Conservation (phyloP, 2,329 filamentous ascomycete genomes). For the Aspergillus chevalieri region DNA sequence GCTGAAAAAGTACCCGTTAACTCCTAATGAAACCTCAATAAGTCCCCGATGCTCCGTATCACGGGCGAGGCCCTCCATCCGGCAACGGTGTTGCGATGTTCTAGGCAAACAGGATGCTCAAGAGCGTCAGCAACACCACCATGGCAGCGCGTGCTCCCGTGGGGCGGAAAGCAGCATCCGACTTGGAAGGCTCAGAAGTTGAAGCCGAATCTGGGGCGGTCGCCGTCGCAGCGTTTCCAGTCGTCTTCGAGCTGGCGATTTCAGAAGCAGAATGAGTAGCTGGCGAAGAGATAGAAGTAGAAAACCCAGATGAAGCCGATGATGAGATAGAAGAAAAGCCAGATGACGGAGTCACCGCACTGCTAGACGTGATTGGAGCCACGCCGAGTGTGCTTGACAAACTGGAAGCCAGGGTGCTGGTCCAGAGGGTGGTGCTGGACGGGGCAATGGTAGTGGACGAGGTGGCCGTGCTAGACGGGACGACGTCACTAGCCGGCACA, state of each 20-base stretch:
- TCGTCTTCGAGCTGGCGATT: background rate
- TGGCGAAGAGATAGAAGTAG: background rate
- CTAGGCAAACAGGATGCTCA: background rate
- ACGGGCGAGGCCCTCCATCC: background rate
- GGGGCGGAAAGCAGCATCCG: background rate
- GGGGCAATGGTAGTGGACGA: background rate
- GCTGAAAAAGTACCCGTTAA: background rate
- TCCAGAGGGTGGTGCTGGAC: background rate
- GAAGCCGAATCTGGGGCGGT: background rate
- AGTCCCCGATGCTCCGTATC: background rate
- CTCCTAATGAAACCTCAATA: background rate
- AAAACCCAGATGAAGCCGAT: background rate
- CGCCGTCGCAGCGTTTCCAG: background rate
- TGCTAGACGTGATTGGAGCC: background rate
- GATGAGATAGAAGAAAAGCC: background rate
- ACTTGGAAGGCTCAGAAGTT: background rate
- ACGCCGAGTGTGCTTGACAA: background rate
- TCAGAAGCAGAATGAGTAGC: background rate
- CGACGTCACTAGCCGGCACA: background rate
- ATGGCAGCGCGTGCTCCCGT: background rate
- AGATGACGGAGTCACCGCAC: background rate
- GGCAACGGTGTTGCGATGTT: background rate
- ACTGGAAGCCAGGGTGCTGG: background rate
- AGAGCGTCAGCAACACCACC: background rate
- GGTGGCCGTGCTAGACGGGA: background rate